These are phyloP conservation scores for Trypanosoma avium DNA, from an alignment of 208 protist genomes.

Conservation along the genomic window DNA sequence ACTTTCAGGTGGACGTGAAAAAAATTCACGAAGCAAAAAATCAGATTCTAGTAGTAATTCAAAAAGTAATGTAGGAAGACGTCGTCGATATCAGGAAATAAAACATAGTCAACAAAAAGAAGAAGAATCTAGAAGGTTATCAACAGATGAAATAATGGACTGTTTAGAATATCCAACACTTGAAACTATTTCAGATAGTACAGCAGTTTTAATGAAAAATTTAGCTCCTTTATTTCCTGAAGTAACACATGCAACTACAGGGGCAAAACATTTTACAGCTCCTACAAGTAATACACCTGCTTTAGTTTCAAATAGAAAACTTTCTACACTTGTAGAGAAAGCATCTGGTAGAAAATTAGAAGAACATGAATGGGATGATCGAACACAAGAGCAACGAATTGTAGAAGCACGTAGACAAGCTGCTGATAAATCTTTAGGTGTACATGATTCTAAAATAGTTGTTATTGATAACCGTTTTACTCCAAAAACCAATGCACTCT, in stretches of 20 bases:
- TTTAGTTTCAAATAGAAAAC: neutral
- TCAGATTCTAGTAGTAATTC: neutral
- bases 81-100: neutral
- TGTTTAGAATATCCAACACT: slow-evolving; percentile 29
- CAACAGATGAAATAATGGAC: slow-evolving; percentile 8
- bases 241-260: neutral
- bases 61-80: neutral
- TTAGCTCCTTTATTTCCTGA: slow-evolving; percentile 27
- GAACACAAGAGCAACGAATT: slow-evolving; percentile 31
- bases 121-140: neutral
- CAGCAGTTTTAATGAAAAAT: slow-evolving; percentile 7
- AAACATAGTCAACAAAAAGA: neutral
- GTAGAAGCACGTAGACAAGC: slow-evolving; percentile 14
- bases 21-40: neutral
- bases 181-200: slow-evolving; percentile 17
- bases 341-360: slow-evolving; percentile 1
- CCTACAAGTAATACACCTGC: neutral
- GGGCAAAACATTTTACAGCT: neutral
- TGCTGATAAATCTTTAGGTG: neutral
- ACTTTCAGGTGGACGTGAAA: neutral
- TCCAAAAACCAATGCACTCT: neutral
- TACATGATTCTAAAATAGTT: slow-evolving; percentile 9
- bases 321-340: neutral
- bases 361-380: slow-evolving; percentile 25
- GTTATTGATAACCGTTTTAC: slow-evolving; percentile 19